phyloP scores from a whole-genome alignment of 805 yeast species.

The Nadsonia fulvescens region DNA sequence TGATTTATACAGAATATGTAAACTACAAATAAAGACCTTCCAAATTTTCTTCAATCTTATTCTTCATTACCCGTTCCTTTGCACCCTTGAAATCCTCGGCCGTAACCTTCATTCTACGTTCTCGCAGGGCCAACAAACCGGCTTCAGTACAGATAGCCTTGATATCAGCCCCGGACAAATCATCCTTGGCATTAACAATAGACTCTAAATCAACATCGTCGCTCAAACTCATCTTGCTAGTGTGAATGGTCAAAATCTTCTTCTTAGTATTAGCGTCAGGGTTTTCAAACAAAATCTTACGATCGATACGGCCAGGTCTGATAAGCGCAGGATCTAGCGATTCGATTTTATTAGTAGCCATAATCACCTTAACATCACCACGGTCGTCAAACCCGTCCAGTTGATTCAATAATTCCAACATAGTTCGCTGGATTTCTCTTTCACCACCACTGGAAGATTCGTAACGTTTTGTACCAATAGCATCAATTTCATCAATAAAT shows the following conservation, averaged over 20 bases:
- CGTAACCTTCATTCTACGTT: slow-evolving; percentile 93
- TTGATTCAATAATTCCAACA: slow-evolving; percentile 89
- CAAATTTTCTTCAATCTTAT: slow-evolving; percentile 87
- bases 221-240: slow-evolving; percentile 79
- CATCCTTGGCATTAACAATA: slow-evolving; percentile 79
- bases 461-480: slow-evolving; percentile 96
- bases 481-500: slow-evolving; percentile 95
- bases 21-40: slow-evolving; percentile 84
- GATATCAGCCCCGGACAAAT: slow-evolving; percentile 91
- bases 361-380: slow-evolving; percentile 91
- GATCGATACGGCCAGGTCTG: slow-evolving; percentile 93
- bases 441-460: slow-evolving; percentile 88
- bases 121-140: slow-evolving; percentile 85
- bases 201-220: slow-evolving; percentile 80
- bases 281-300: slow-evolving; percentile 88
- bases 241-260: slow-evolving; percentile 82
- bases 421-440: slow-evolving; percentile 92
- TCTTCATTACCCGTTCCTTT: slow-evolving; percentile 87
- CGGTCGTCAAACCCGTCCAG: slow-evolving; percentile 94
- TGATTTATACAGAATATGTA: too few relatives aligned
- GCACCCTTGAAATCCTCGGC: slow-evolving; percentile 88
- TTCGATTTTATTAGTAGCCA: slow-evolving; percentile 95
- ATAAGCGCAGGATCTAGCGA: slow-evolving; percentile 88
- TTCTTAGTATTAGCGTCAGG: slow-evolving; percentile 87
- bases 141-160: slow-evolving; percentile 97